phyloP scores from a whole-genome alignment of 2,329 filamentous ascomycete genomes.

The Sporothrix protearum region DNA sequence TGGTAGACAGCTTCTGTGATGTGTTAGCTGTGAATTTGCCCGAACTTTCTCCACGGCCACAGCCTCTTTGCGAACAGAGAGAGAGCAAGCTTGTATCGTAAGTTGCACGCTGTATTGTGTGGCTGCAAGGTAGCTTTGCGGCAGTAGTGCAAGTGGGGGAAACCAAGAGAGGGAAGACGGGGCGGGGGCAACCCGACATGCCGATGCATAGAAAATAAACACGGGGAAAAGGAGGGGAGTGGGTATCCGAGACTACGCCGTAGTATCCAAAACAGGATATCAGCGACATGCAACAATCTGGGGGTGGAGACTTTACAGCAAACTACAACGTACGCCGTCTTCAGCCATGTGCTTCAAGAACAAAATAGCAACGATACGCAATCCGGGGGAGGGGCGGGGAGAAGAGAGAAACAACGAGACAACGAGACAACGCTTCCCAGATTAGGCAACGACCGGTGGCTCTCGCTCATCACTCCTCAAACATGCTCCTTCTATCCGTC shows the following conservation, averaged over 20 bases:
- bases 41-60: background rate
- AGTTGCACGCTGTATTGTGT: background rate
- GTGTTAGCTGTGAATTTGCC: background rate
- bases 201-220: slow-evolving; percentile 7
- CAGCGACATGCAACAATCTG: too few species aligned
- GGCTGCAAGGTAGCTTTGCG: background rate
- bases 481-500: background rate
- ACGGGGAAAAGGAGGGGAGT: background rate
- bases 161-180: background rate
- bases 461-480: background rate
- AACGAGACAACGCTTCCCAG: background rate
- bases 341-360: too few species aligned
- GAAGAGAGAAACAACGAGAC: background rate
- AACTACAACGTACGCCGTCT: too few species aligned
- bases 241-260: background rate
- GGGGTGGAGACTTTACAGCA: too few species aligned
- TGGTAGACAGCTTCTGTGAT: background rate
- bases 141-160: background rate
- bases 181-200: background rate
- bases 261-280: too few species aligned
- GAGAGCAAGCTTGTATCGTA: background rate
- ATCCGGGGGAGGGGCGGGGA: background rate
- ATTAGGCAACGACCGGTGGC: background rate
- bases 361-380: background rate
- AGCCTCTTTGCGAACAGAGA: background rate